Conservation (phyloP, 2,329 filamentous ascomycete species). For the Aspergillus nomiae region DNA sequence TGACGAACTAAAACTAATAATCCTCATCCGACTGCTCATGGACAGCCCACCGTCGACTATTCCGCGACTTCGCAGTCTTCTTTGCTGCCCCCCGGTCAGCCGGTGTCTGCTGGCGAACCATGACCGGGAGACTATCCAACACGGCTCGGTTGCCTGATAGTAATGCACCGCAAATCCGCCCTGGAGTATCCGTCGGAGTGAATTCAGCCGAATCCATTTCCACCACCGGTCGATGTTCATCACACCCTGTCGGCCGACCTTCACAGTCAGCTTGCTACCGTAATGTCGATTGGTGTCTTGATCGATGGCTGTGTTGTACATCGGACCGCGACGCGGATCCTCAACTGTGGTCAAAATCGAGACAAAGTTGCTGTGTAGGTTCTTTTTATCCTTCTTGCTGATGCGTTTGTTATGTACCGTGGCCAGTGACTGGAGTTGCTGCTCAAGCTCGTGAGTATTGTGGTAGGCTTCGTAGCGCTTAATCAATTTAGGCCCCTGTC, state of each 20-base stretch:
- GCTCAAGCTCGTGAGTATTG: slow-evolving; percentile 62
- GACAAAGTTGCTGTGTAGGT: slow-evolving; percentile 65
- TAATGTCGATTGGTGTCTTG: slow-evolving; percentile 61
- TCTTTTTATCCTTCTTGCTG: slow-evolving; percentile 67
- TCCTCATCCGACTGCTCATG: slow-evolving; percentile 34
- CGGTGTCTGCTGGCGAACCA: slow-evolving; percentile 34
- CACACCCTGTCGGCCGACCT: slow-evolving; percentile 58
- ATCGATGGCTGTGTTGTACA: slow-evolving; percentile 66
- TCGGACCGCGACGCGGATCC: slow-evolving; percentile 66
- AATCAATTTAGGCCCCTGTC: slow-evolving; percentile 48
- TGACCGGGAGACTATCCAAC: slow-evolving; percentile 59
- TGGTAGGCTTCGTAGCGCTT: slow-evolving; percentile 71
- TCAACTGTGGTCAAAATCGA: slow-evolving; percentile 69
- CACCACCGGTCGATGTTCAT: slow-evolving; percentile 73
- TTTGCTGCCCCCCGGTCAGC: slow-evolving; percentile 29
- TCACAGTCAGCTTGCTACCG: slow-evolving; percentile 64
- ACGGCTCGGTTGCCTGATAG: slow-evolving; percentile 61
- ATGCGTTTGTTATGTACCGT: slow-evolving; percentile 63
- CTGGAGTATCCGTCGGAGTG: slow-evolving; percentile 62
- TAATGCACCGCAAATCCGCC: slow-evolving; percentile 66
- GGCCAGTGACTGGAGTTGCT: slow-evolving; percentile 61
- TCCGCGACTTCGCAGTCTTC: slow-evolving; percentile 31
- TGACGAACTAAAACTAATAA: slow-evolving; percentile 1
- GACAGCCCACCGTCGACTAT: slow-evolving; percentile 31
- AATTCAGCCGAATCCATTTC: slow-evolving; percentile 67